Evolutionary conservation across 139 green algal genomes (phyloP).

Genomic region (Picochlorum sp.): DNA sequence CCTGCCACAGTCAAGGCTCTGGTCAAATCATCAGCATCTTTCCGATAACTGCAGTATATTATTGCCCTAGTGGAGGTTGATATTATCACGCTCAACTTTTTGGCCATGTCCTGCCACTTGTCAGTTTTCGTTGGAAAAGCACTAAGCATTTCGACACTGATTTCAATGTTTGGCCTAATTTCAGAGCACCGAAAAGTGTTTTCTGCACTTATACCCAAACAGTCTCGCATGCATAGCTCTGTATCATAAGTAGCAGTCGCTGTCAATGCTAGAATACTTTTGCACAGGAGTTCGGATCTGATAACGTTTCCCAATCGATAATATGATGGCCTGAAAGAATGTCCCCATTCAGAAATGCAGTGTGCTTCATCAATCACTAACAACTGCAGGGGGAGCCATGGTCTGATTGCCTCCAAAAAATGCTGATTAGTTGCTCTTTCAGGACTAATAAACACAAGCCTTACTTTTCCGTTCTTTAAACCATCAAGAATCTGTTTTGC

Average conservation of each 20-base stretch:
- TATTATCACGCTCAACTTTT: conserved; percentile 19
- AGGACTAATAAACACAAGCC: conserved; percentile 82
- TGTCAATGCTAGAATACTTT: conserved; percentile 73
- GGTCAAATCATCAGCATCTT: conserved; percentile 56
- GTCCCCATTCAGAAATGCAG: conserved; percentile 92
- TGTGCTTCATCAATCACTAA: conserved; percentile 83
- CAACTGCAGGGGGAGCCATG: conserved; percentile 36
- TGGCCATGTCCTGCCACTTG: background rate
- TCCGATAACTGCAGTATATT: conserved; percentile 67
- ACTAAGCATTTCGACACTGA: conserved; percentile 36
- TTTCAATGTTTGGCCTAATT: conserved; percentile 65
- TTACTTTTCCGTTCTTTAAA: conserved; percentile 34
- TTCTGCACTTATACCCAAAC: conserved; percentile 41
- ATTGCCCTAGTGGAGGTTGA: conserved; percentile 37
- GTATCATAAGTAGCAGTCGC: conserved; percentile 77
- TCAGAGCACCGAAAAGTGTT: conserved; percentile 46
- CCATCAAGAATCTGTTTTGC: conserved; percentile 23
- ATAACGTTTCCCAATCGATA: conserved; percentile 67
- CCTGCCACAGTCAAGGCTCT: conserved; percentile 37
- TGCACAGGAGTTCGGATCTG: conserved; percentile 31
- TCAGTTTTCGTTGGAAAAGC: background rate
- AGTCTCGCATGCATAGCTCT: conserved; percentile 37
- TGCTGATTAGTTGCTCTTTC: conserved; percentile 69
- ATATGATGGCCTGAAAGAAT: conserved; percentile 88
- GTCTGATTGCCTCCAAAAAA: conserved; percentile 53